phyloP scores from a whole-genome alignment of 768 basidiomycete genomes.

The Austroboletus festivus region DNA sequence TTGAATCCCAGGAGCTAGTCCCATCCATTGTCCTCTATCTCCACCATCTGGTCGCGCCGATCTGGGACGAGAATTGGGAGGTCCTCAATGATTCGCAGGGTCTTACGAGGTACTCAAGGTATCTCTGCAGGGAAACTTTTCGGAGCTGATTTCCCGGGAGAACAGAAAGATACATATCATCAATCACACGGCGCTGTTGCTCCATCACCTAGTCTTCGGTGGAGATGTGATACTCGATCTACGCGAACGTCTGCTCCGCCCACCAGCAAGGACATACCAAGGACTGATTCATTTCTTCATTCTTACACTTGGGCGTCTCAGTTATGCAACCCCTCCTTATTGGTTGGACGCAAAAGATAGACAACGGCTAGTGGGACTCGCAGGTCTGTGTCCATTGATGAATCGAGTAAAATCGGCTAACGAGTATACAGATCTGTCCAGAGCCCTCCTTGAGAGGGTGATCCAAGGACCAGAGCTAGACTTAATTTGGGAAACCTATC shows the following conservation, averaged over 20 bases:
- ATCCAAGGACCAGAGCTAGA: conserved; percentile 73
- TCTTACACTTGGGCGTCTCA: conserved; percentile 72
- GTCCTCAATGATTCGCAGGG: conserved; percentile 36
- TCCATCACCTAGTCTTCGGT: conserved; percentile 61
- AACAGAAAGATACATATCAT: conserved; percentile 50
- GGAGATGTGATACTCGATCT: conserved; percentile 48
- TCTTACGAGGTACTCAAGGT: conserved; percentile 21
- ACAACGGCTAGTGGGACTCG: conserved; percentile 42
- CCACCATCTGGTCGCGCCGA: conserved; percentile 45
- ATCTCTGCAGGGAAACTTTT: not conserved
- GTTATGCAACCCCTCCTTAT: conserved; percentile 63
- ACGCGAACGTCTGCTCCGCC: conserved; percentile 54
- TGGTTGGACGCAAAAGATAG: conserved; percentile 47
- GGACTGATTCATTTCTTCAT: conserved; percentile 68
- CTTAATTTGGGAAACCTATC: conserved; percentile 59
- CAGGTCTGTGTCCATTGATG: conserved; percentile 39
- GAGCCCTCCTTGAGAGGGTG: conserved; percentile 61
- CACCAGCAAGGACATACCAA: conserved; percentile 53
- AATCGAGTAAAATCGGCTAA: conserved; percentile 2
- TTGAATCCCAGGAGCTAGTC: conserved; percentile 53
- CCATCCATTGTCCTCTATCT: conserved; percentile 63
- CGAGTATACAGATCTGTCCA: conserved; percentile 46
- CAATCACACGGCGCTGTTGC: conserved; percentile 52
- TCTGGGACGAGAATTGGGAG: conserved; percentile 65
- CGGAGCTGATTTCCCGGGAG: conserved; percentile 1